Base-by-base conservation (phyloP, 495 filamentous ascomycete species). In the Baudoinia panamericana region DNA sequence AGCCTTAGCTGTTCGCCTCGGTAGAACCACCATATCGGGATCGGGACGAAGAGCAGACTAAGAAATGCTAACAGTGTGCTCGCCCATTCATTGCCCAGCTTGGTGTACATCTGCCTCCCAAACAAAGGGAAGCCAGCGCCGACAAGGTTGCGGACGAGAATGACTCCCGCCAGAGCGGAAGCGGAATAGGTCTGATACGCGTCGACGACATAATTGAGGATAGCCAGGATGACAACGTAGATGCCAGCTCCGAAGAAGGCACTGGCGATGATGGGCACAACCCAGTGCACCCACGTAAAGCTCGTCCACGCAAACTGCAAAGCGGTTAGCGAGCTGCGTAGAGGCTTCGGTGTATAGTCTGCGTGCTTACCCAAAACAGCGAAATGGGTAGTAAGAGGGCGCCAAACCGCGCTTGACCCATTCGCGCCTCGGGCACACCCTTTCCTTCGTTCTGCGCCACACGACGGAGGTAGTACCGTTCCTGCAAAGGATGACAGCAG, bases 251-350 rank as follows among this genome's bases (percentile, higher is more conserved):
- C 36, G 36, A 39, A 39, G 22, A 39, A 39, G 8, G 21, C 36
- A 12, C 21, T 26, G 8, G 36, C 36, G 36, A 39, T 28, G 18
- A 39, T 27, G 5, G 36, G 36, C n/a, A 39, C 36, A n/a, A 69
- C 58, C 60, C 59, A 68, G 40, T 65, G 63, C 15, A 70, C 56
- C 15, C 63, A 65, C 61, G 48, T 42, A 22, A 12, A 35, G 12
- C 18, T 28, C 13, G 58, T 61, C 58, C 58, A 60, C 8, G 51
- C 58, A 28, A 50, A 44, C 56, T 55, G 57, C 41, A 57, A 61
- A 51, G 55, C 54, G 3, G n/a, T n/a, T n/a, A n/a, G n/a, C n/a
- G n/a, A n/a, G n/a, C n/a, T n/a, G n/a, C n/a, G n/a, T n/a, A n/a
- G n/a, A n/a, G 50, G 57, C 6, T 39, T 19, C 10, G 58, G 47